These are phyloP conservation scores for Cucumis melo DNA, from an alignment of 306 rosid genomes.

Conservation along the genomic window DNA sequence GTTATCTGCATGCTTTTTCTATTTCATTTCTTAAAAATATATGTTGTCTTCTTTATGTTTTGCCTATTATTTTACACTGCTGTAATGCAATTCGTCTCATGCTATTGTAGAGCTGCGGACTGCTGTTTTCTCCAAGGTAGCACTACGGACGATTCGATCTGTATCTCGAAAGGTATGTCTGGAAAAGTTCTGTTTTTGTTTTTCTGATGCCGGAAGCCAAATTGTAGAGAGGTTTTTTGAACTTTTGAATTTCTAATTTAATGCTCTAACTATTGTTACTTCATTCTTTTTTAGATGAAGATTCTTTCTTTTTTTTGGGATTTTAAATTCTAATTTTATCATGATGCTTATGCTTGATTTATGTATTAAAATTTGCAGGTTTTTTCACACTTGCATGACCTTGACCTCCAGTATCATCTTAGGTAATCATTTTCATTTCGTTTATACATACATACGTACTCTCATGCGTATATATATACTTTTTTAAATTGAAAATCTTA, in stretches of 20 bases:
- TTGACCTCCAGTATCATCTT: constrained; percentile 90
- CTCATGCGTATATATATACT: background rate
- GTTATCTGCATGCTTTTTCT: background rate
- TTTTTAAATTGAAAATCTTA: background rate
- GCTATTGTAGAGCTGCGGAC: constrained; percentile 70
- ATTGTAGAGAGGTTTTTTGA: background rate
- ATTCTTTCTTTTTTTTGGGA: background rate
- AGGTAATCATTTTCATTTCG: constrained; percentile 33
- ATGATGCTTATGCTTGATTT: background rate
- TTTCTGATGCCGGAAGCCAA: background rate
- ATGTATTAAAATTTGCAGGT: constrained; percentile 30
- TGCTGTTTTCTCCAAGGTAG: constrained; percentile 90
- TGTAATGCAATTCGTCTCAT: constrained; percentile 6
- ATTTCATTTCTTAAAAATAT: background rate
- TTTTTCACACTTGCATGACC: constrained; percentile 88
- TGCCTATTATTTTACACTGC: background rate
- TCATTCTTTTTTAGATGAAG: background rate
- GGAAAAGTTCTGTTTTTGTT: background rate
- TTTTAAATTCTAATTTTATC: background rate
- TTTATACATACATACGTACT: background rate
- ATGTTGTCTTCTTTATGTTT: background rate
- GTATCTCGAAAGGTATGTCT: constrained; percentile 72
- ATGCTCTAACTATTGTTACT: background rate
- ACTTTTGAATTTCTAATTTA: background rate
- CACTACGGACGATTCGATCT: constrained; percentile 80